Evolutionary conservation across 148 eudicot species (phyloP).

Genomic region (Amaranthus cruentus): DNA sequence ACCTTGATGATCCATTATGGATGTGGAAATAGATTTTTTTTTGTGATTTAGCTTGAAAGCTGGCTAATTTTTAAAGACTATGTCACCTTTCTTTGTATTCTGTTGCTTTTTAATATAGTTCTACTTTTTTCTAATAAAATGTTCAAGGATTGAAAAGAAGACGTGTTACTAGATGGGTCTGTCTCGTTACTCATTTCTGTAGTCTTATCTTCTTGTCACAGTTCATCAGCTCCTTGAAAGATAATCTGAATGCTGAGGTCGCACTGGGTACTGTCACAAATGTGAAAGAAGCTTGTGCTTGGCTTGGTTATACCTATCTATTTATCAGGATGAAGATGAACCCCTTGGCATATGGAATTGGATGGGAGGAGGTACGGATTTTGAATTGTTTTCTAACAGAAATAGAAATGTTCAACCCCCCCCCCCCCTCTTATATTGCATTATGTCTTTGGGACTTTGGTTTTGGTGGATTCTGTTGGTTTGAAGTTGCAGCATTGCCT

Average conservation of each 20-base stretch:
- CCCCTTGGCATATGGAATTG: slow-evolving; percentile 97
- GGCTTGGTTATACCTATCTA: slow-evolving; percentile 99
- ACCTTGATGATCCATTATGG: not conserved
- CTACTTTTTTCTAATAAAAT: not conserved
- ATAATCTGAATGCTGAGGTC: slow-evolving; percentile 98
- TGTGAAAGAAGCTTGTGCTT: slow-evolving; percentile 99
- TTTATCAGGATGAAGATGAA: slow-evolving; percentile 98
- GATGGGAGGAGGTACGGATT: slow-evolving; percentile 91
- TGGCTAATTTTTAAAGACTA: not conserved
- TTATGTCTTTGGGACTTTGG: not conserved
- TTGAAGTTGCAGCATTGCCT: not conserved
- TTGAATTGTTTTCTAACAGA: not conserved
- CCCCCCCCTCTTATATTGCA: not conserved
- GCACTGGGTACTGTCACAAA: slow-evolving; percentile 97
- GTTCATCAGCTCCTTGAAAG: slow-evolving; percentile 95
- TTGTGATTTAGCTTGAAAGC: not conserved
- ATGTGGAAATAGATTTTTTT: not conserved
- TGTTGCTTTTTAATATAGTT: not conserved
- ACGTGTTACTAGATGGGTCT: not conserved
- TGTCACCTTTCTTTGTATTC: slow-evolving; percentile 1
- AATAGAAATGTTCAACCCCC: not conserved
- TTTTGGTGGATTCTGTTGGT: slow-evolving; percentile 1
- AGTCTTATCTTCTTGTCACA: slow-evolving; percentile 30
- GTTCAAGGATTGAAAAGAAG: not conserved
- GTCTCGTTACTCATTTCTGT: not conserved